These are phyloP conservation scores for Aspergillus piperis DNA, from an alignment of 2,329 filamentous ascomycete species.

Conservation along the genomic window DNA sequence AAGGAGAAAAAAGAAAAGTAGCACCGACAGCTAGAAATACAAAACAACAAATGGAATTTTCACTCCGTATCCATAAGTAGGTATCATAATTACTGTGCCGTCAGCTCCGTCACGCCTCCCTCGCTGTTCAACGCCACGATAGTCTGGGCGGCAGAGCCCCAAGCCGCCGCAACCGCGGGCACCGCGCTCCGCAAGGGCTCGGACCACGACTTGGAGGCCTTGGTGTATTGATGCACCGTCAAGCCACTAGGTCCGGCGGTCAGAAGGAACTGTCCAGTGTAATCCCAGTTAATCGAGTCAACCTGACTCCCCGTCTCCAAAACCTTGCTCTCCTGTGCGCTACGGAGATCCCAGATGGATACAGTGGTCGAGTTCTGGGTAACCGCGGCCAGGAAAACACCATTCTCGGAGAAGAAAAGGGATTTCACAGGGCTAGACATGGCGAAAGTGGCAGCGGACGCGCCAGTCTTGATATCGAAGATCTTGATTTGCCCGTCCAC, in stretches of 20 bases:
- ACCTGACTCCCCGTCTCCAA: slow-evolving; percentile 81
- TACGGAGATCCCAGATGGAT: slow-evolving; percentile 88
- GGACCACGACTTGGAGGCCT: slow-evolving; percentile 83
- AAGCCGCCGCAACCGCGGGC: slow-evolving; percentile 70
- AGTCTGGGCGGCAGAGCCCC: slow-evolving; percentile 74
- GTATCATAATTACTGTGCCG: slow-evolving; percentile 51
- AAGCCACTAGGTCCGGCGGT: slow-evolving; percentile 77
- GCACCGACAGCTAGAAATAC: slow-evolving; percentile 26
- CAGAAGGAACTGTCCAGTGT: slow-evolving; percentile 89
- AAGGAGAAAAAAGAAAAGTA: background rate
- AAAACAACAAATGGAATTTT: slow-evolving; percentile 19
- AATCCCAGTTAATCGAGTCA: slow-evolving; percentile 82
- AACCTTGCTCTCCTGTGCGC: slow-evolving; percentile 78
- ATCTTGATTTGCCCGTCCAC: slow-evolving; percentile 78
- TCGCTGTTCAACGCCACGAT: slow-evolving; percentile 74
- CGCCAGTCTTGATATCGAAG: slow-evolving; percentile 80
- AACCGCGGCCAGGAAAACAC: slow-evolving; percentile 88
- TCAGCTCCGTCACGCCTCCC: slow-evolving; percentile 73
- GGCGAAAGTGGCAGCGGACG: slow-evolving; percentile 73
- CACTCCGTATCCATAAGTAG: slow-evolving; percentile 15
- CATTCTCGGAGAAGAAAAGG: slow-evolving; percentile 91
- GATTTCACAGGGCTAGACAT: slow-evolving; percentile 67
- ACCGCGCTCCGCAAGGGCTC: slow-evolving; percentile 79
- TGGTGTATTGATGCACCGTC: slow-evolving; percentile 86
- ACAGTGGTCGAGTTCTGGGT: slow-evolving; percentile 75